These are phyloP conservation scores for Metschnikowia gelsemii DNA, from an alignment of 805 yeast species.

Conservation along the genomic window DNA sequence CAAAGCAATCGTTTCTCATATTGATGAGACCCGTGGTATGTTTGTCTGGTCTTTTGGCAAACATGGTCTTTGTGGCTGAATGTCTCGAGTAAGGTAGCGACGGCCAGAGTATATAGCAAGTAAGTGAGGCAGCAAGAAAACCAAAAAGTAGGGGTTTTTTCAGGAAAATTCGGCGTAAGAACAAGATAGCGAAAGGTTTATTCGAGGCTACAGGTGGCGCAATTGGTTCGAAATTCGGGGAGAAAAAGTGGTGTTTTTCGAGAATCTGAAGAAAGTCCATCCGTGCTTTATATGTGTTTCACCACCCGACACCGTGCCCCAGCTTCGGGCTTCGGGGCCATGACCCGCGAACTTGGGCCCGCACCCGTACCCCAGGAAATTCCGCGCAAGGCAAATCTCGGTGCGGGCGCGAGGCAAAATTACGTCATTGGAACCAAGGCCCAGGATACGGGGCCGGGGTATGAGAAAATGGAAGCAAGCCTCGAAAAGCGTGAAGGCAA, in stretches of 20 bases:
- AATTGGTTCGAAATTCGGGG: conserved; percentile 3
- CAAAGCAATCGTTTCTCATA: conserved; percentile 86
- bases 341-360: no score
- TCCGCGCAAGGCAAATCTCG: no score
- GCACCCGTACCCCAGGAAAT: no score
- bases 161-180: neutral
- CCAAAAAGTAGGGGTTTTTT: conserved; percentile 2
- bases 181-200: neutral
- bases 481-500: no score
- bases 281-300: conserved; percentile 1
- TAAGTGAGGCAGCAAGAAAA: conserved; percentile 5
- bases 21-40: conserved; percentile 82
- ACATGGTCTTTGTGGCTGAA: conserved; percentile 26
- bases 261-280: conserved; percentile 15
- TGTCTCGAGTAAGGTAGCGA: conserved; percentile 10
- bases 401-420: no score
- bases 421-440: no score
- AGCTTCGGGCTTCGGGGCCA: no score
- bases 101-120: conserved; percentile 17
- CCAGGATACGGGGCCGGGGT: no score
- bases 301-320: no score
- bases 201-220: neutral
- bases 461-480: no score
- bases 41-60: conserved; percentile 61
- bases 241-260: conserved; percentile 5